These are phyloP conservation scores for Aspergillus sp. DNA, from an alignment of 2,329 filamentous ascomycete genomes.

Conservation along the genomic window DNA sequence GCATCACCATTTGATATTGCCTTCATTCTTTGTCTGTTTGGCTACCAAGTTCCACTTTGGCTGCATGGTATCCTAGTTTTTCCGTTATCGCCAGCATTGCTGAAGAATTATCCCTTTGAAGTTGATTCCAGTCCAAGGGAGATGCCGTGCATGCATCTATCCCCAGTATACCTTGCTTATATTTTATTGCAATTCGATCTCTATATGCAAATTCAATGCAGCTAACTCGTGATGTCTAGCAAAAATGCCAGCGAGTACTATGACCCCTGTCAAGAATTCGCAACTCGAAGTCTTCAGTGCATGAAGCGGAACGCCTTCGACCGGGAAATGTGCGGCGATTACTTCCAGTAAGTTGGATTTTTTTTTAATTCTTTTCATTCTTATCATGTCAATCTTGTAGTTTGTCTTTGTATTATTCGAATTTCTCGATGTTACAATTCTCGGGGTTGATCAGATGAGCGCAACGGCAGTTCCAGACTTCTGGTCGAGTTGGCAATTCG, in stretches of 20 bases:
- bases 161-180: too few species aligned
- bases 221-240: conserved; percentile 41
- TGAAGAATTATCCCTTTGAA: too few species aligned
- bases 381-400: background rate
- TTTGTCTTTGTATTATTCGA: background rate
- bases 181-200: too few species aligned
- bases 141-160: too few species aligned
- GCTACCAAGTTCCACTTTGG: too few species aligned
- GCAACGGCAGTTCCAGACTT: too few species aligned
- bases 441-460: background rate
- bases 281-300: conserved; percentile 78
- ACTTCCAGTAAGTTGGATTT: conserved; percentile 71
- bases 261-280: conserved; percentile 93
- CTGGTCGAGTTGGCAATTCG: too few species aligned
- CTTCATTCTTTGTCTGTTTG: background rate
- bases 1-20: background rate
- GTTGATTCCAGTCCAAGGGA: too few species aligned
- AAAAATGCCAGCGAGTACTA: conserved; percentile 87
- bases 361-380: background rate
- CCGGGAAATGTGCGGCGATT: conserved; percentile 84
- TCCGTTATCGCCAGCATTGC: too few species aligned
- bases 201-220: too few species aligned
- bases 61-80: too few species aligned
- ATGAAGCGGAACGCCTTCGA: conserved; percentile 85
- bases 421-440: background rate